Evolutionary conservation across 495 filamentous ascomycete genomes (phyloP).

Genomic region (Lophium mytilinum): DNA sequence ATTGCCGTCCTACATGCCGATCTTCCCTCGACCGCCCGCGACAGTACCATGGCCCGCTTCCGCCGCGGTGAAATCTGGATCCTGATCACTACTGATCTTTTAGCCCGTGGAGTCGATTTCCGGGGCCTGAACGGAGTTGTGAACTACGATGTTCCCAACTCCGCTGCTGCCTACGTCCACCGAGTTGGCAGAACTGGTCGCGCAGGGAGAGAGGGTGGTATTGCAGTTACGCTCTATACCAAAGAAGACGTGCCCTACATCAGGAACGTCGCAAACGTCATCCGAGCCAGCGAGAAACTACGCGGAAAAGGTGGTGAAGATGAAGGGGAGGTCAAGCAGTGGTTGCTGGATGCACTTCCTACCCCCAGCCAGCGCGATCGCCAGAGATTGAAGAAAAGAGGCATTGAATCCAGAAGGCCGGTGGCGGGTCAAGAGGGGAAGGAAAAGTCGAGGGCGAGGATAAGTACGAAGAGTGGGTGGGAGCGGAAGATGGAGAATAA

Average conservation of each 20-base stretch:
- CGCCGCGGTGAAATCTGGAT: conserved; percentile 92
- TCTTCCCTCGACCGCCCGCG: conserved; percentile 66
- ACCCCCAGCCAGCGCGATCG: conserved; percentile 72
- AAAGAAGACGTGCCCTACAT: conserved; percentile 88
- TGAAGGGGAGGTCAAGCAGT: conserved; percentile 58
- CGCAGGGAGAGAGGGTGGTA: conserved; percentile 77
- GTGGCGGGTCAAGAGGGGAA: conserved; percentile 30
- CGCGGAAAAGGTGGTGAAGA: conserved; percentile 33
- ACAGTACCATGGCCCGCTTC: conserved; percentile 78
- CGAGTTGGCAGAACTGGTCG: conserved; percentile 86
- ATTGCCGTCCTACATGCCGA: conserved; percentile 87
- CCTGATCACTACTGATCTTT: conserved; percentile 86
- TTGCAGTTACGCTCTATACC: conserved; percentile 92
- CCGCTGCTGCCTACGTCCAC: conserved; percentile 83
- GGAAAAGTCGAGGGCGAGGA: conserved; percentile 47
- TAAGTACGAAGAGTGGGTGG: conserved; percentile 89
- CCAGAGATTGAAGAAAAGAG: conserved; percentile 70
- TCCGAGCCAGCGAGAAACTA: conserved; percentile 67
- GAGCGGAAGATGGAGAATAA: conserved; percentile 72
- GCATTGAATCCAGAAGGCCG: conserved; percentile 65
- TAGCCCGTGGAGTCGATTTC: conserved; percentile 88
- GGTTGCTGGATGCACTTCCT: conserved; percentile 83
- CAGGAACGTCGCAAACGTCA: conserved; percentile 88
- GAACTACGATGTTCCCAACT: conserved; percentile 92
- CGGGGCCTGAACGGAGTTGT: conserved; percentile 85